phyloP scores from a whole-genome alignment of 2,329 filamentous ascomycete genomes.

The Sclerotinia nivalis region DNA sequence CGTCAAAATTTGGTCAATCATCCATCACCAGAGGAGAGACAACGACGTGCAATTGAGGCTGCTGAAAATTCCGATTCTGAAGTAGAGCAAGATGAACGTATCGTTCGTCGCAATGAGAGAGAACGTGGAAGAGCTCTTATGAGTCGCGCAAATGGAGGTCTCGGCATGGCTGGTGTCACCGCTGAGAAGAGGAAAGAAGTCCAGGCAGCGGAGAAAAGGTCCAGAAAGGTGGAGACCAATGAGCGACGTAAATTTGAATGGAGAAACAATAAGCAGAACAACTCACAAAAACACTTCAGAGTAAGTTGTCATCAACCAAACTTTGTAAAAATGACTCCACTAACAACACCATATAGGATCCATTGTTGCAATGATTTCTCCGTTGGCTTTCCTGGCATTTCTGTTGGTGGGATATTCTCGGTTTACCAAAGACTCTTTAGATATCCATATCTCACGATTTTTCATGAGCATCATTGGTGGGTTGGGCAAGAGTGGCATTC shows the following conservation, averaged over 20 bases:
- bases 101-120: constrained; percentile 44
- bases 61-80: constrained; percentile 50
- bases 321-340: constrained; percentile 19
- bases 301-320: constrained; percentile 44
- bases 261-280: constrained; percentile 70
- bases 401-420: constrained; percentile 18
- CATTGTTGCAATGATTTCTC: constrained; percentile 40
- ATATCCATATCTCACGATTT: constrained; percentile 17
- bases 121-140: constrained; percentile 57
- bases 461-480: constrained; percentile 18
- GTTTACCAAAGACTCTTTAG: constrained; percentile 13
- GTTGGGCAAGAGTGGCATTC: constrained; percentile 5
- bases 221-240: constrained; percentile 63
- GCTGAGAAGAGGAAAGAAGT: constrained; percentile 74
- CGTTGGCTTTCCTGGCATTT: constrained; percentile 19
- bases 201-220: constrained; percentile 65
- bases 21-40: constrained; percentile 75
- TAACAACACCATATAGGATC: constrained; percentile 40
- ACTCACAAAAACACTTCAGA: constrained; percentile 67
- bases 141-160: constrained; percentile 68
- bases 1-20: constrained; percentile 89
- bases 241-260: constrained; percentile 65
- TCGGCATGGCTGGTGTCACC: constrained; percentile 75
- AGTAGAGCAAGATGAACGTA: constrained; percentile 45
- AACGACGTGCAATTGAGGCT: constrained; percentile 63